These are phyloP conservation scores for Rhododendron ferrugineum DNA, from an alignment of 148 eudicot genomes.

Conservation along the genomic window DNA sequence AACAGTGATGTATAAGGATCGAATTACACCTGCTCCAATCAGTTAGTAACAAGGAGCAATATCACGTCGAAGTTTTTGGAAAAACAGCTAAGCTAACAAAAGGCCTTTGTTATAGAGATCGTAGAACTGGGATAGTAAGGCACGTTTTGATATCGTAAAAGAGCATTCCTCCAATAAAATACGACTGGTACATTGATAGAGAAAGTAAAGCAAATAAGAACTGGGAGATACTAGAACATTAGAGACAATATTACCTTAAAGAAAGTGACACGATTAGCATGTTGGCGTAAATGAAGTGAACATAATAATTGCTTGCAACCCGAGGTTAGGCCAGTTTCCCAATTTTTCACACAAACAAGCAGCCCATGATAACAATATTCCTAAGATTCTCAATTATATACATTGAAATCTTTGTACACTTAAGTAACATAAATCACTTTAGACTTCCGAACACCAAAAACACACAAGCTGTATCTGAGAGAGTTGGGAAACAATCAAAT, in stretches of 20 bases:
- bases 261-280: neutral
- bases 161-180: neutral
- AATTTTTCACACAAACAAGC: neutral
- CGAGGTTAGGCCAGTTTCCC: neutral
- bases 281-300: neutral
- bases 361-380: neutral
- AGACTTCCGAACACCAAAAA: neutral
- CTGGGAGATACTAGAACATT: neutral
- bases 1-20: neutral
- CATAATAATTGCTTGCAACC: neutral
- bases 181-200: neutral
- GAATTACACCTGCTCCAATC: neutral
- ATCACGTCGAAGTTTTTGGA: neutral
- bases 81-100: neutral
- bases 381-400: neutral
- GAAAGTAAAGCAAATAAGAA: neutral
- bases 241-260: neutral
- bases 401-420: neutral
- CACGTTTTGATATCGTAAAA: neutral
- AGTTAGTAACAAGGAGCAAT: neutral
- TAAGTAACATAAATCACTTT: neutral
- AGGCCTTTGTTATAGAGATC: neutral
- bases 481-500: neutral
- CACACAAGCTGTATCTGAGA: neutral
- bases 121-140: neutral